A percentile compares a stretch with the other conserved stretches of the same genome.
phyloP scores from a whole-genome alignment of 345 rosid genomes.

The Mallotus nudiflorus region DNA sequence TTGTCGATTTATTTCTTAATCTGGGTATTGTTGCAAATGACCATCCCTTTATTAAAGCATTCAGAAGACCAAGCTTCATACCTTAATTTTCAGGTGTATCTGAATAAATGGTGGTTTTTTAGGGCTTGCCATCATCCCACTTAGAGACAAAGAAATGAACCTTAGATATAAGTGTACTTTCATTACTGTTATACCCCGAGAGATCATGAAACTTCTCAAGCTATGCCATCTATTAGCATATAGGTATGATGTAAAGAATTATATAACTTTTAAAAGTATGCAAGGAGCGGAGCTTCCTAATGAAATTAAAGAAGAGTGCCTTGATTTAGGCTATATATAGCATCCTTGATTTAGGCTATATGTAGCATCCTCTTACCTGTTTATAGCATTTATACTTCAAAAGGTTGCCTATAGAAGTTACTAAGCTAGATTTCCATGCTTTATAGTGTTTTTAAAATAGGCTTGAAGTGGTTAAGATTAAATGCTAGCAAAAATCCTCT shows the following conservation, averaged over 20 bases:
- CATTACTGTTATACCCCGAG: no score
- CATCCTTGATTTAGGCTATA: no score
- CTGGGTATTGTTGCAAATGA: no score
- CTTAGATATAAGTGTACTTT: no score
- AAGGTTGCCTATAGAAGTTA: not conserved
- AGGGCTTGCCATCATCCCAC: no score
- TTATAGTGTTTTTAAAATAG: not conserved
- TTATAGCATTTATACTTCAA: not conserved
- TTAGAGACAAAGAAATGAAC: no score
- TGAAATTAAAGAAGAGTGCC: no score
- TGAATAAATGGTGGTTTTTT: no score
- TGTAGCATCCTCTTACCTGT: not conserved
- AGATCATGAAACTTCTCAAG: not conserved
- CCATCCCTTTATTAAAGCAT: no score
- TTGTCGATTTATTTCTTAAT: no score
- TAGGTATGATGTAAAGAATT: not conserved
- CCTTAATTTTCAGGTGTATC: no score
- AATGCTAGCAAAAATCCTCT: not conserved
- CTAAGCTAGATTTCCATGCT: conserved; percentile 14
- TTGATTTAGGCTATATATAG: not conserved
- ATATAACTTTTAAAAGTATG: not conserved
- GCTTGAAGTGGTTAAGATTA: not conserved
- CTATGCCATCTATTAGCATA: conserved; percentile 13
- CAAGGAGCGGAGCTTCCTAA: conserved; percentile 8
- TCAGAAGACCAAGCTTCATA: no score